phyloP scores from a whole-genome alignment of 2,329 filamentous ascomycete genomes.

The Colletotrichum sp. region DNA sequence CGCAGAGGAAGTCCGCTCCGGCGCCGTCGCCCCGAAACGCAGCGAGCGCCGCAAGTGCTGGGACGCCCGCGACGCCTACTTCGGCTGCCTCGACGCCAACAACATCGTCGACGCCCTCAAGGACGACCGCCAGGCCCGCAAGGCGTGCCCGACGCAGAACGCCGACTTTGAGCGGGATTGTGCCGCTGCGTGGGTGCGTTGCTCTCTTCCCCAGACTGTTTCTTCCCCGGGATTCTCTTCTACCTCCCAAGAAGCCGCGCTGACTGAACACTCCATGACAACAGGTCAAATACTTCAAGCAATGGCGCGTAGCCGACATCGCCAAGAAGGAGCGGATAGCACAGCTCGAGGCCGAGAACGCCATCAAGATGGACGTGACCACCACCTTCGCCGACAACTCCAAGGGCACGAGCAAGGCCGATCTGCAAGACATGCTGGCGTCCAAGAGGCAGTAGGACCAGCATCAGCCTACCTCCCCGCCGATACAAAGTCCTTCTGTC shows the following conservation, averaged over 20 bases:
- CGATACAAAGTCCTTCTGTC: neutral
- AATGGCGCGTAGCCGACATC: conserved; percentile 90
- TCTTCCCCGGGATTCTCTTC: neutral
- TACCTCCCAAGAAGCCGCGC: neutral
- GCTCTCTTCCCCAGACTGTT: neutral
- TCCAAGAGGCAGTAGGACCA: conserved; percentile 9
- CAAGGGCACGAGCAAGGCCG: conserved; percentile 36
- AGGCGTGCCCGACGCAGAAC: conserved; percentile 45
- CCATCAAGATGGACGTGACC: conserved; percentile 59
- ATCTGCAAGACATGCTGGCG: conserved; percentile 46
- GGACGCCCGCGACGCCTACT: conserved; percentile 88
- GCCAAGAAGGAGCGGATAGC: conserved; percentile 83
- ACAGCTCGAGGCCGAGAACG: conserved; percentile 76
- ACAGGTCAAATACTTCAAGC: conserved; percentile 97
- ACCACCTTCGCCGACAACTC: conserved; percentile 34
- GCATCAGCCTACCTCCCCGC: neutral
- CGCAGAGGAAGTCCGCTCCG: conserved; percentile 59
- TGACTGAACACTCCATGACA: neutral
- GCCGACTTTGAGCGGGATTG: conserved; percentile 82
- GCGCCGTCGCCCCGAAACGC: conserved; percentile 80
- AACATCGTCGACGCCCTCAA: conserved; percentile 74
- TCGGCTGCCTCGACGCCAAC: conserved; percentile 83
- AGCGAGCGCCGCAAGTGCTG: conserved; percentile 85
- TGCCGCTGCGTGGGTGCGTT: conserved; percentile 85
- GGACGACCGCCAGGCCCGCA: conserved; percentile 43